A percentile compares a stretch with the other conserved stretches of the same genome.
phyloP scores from a whole-genome alignment of 1,284 basidiomycete species.

The Phellopilus nigrolimitatus region DNA sequence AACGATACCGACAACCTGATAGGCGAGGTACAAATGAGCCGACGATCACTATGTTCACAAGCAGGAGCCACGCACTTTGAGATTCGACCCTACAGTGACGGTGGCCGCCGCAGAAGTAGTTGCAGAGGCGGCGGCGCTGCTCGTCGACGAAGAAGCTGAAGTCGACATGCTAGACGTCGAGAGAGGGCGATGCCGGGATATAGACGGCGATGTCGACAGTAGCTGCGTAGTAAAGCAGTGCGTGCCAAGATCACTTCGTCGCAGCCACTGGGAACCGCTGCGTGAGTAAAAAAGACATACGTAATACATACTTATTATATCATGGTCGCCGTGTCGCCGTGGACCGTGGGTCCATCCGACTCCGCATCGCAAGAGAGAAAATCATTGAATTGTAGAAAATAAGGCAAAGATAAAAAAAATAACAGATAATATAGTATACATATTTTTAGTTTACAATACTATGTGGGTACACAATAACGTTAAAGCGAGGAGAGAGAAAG shows the following conservation, averaged over 20 bases:
- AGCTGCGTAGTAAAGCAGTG: slow-evolving; percentile 12
- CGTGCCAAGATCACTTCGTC: background rate
- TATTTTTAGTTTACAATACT: slow-evolving; percentile 7
- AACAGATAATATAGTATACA: slow-evolving; percentile 8
- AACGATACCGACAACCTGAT: slow-evolving; percentile 19
- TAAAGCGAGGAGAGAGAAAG: background rate
- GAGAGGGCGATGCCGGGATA: background rate
- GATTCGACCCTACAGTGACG: slow-evolving; percentile 15
- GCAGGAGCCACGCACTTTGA: slow-evolving; percentile 18
- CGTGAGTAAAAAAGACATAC: too few relatives aligned
- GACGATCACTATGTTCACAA: background rate
- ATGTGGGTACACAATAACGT: slow-evolving; percentile 5
- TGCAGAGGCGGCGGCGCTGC: slow-evolving; percentile 14
- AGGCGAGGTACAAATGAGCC: background rate
- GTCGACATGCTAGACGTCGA: slow-evolving; percentile 12
- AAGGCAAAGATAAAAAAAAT: background rate
- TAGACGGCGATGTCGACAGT: slow-evolving; percentile 1
- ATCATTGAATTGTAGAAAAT: slow-evolving; percentile 2
- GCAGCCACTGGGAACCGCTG: too few relatives aligned
- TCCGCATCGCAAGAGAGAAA: too few relatives aligned
- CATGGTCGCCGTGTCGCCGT: too few relatives aligned
- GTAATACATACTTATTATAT: too few relatives aligned
- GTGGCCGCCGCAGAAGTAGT: slow-evolving; percentile 10
- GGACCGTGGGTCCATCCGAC: too few relatives aligned
- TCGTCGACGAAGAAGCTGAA: slow-evolving; percentile 11